Percentiles rank a stretch among this genome's conserved stretches.
These are phyloP conservation scores for Ophiostoma quercus DNA, from an alignment of 2,329 filamentous ascomycete genomes.

Conservation along the genomic window DNA sequence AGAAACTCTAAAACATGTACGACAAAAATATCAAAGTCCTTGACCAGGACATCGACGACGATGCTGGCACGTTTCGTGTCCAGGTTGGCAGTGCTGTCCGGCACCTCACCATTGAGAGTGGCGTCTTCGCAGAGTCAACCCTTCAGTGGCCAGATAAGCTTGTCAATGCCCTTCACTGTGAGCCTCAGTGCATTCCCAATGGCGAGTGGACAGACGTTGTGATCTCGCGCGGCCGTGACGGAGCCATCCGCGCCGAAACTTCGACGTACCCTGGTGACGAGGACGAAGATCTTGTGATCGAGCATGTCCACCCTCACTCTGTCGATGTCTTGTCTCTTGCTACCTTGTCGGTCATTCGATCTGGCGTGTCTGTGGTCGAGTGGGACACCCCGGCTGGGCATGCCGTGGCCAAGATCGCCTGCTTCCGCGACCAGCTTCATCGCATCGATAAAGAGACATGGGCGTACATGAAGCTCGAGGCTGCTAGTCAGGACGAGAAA, in stretches of 20 bases:
- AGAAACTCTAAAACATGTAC: neutral
- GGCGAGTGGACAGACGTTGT: neutral
- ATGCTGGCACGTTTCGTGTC: neutral
- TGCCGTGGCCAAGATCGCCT: conserved; percentile 8
- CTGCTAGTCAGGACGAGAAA: neutral
- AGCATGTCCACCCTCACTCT: neutral
- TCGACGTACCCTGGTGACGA: neutral
- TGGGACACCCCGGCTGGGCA: neutral
- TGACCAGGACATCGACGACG: conserved; percentile 5
- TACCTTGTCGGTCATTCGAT: neutral
- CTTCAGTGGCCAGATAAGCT: neutral
- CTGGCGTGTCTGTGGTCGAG: neutral
- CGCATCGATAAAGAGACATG: neutral
- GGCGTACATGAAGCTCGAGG: conserved; percentile 4
- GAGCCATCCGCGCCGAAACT: neutral
- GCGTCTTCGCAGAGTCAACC: neutral
- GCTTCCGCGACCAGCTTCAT: conserved; percentile 3
- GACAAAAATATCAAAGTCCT: neutral
- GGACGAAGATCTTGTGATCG: neutral
- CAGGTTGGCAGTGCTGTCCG: neutral
- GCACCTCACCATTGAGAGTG: neutral
- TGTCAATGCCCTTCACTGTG: neutral
- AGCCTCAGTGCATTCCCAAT: neutral
- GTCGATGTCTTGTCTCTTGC: neutral
- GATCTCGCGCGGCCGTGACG: neutral